Evolutionary conservation across 441 rosid species (phyloP).

Genomic region (Hura crepitans): DNA sequence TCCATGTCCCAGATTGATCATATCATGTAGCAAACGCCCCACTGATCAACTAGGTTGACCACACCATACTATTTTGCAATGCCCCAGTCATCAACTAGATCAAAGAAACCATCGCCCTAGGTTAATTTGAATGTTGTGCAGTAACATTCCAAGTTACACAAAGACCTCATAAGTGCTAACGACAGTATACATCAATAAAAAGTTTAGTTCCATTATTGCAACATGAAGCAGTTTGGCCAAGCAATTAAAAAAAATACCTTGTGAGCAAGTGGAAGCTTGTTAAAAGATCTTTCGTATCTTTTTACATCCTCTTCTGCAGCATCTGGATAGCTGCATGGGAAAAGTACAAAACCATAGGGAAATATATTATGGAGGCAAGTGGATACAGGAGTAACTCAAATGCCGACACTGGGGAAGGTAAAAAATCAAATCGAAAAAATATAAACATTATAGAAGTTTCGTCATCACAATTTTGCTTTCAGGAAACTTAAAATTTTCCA

Average conservation of each 20-base stretch:
- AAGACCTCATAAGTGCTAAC: not conserved
- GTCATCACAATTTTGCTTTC: not conserved
- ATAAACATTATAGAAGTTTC: not conserved
- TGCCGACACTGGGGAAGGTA: not conserved
- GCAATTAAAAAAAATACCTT: conserved; percentile 39
- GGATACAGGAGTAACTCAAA: not conserved
- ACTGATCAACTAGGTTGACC: not conserved
- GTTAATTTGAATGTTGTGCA: not conserved
- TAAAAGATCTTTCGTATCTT: conserved; percentile 70
- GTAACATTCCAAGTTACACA: not conserved
- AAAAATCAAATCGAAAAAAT: not conserved
- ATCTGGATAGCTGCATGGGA: conserved; percentile 62
- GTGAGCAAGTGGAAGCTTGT: conserved; percentile 69
- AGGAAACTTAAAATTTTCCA: not conserved
- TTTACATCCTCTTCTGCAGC: conserved; percentile 84
- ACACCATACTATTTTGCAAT: not conserved
- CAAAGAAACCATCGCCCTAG: not conserved
- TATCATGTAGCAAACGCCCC: not conserved
- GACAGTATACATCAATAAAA: not conserved
- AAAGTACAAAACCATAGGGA: not conserved
- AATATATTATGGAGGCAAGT: not conserved
- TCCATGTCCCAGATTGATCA: not conserved
- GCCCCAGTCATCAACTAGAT: not conserved
- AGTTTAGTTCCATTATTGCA: not conserved
- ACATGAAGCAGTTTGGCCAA: conserved; percentile 1